phyloP scores from a whole-genome alignment of 75 land plant species.

The Picea sitchensis region DNA sequence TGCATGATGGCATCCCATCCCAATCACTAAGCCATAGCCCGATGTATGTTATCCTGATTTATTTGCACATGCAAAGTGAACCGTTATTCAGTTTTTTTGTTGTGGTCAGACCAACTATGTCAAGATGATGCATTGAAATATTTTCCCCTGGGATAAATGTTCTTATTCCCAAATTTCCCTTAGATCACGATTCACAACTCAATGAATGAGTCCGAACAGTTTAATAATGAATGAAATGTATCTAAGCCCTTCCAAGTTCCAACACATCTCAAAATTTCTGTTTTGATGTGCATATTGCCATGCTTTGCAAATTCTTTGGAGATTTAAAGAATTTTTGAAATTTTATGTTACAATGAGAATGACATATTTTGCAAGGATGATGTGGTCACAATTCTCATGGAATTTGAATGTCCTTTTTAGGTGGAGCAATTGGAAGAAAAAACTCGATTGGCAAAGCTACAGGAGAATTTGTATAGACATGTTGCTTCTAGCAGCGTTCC shows the following conservation, averaged over 20 bases:
- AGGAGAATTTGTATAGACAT: constrained; percentile 71
- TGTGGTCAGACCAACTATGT: background rate
- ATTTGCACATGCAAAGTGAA: background rate
- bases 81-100: background rate
- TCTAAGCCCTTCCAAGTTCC: background rate
- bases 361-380: background rate
- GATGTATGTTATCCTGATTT: background rate
- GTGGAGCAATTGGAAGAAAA: constrained; percentile 11
- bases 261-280: background rate
- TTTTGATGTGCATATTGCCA: background rate
- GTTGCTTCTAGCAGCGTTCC: constrained; percentile 56
- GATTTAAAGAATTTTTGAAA: background rate
- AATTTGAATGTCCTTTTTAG: background rate
- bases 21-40: no score
- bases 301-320: background rate
- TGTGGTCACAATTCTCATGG: background rate
- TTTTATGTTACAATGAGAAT: background rate
- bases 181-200: background rate
- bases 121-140: background rate
- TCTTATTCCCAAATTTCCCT: background rate
- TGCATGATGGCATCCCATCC: no score
- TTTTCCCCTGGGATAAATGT: background rate
- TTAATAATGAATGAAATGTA: background rate
- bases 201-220: background rate
- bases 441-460: constrained; percentile 42